phyloP scores from a whole-genome alignment of 192 early-diverging fungal species.

The Backusella circina region DNA sequence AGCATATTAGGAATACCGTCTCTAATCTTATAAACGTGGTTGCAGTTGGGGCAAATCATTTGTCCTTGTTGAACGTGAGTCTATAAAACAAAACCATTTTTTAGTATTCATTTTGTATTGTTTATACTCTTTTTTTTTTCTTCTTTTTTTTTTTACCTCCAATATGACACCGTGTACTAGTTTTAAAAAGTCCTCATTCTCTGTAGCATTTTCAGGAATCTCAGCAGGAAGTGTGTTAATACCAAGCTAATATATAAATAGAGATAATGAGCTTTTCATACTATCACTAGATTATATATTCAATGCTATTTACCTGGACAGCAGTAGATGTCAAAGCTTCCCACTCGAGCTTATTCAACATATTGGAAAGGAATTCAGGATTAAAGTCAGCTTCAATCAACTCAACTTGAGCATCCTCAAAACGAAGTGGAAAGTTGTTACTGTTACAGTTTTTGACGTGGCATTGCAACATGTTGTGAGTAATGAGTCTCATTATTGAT shows the following conservation, averaged over 20 bases:
- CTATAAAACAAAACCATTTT: slow-evolving; percentile 38
- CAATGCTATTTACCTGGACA: slow-evolving; percentile 59
- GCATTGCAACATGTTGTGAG: slow-evolving; percentile 99
- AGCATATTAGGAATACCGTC: slow-evolving; percentile 95
- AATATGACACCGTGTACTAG: slow-evolving; percentile 74
- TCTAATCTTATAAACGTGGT: slow-evolving; percentile 86
- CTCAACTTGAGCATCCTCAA: slow-evolving; percentile 83
- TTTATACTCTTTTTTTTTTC: not conserved
- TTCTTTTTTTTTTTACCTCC: slow-evolving; percentile 56
- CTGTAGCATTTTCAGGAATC: slow-evolving; percentile 54
- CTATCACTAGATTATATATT: no score
- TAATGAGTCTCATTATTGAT: slow-evolving; percentile 79
- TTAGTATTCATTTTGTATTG: no score
- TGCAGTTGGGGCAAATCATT: slow-evolving; percentile 91
- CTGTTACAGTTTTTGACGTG: slow-evolving; percentile 92
- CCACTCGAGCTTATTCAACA: slow-evolving; percentile 85
- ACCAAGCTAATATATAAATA: slow-evolving; percentile 51
- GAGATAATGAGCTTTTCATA: no score
- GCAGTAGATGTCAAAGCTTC: slow-evolving; percentile 59
- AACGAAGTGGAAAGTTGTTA: slow-evolving; percentile 87
- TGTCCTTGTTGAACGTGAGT: slow-evolving; percentile 79
- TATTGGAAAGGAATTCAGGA: slow-evolving; percentile 76
- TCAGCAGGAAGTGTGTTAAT: slow-evolving; percentile 60
- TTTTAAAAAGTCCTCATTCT: slow-evolving; percentile 67
- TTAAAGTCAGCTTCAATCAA: slow-evolving; percentile 85